Evolutionary conservation across 805 yeast species (phyloP), one percentile per base, ranked within the genome.

Genomic region (Candida bentonensis): DNA sequence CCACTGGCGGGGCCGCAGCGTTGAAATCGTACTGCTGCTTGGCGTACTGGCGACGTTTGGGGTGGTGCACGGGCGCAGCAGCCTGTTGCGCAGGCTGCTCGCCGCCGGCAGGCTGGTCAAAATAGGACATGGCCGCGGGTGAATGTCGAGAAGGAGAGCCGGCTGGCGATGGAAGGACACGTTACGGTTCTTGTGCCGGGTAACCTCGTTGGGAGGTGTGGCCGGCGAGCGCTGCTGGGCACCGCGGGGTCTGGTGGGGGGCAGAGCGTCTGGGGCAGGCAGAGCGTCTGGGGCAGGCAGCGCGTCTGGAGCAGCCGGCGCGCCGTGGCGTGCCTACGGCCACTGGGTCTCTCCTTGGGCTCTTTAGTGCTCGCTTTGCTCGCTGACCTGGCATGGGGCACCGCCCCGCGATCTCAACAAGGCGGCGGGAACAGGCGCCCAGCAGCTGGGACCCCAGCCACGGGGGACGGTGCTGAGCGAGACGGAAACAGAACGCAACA

Each of bases 1-100:
- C 56, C 23, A 54, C 56, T 11, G 57, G 54, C n/a, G 55, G 54
- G 7, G 52, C 55, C 41, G 50, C 51, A 25, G 52, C 60, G 41
- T 53, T 55, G 46, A 60, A 64, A 41, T 60, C 59, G 52, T 62
- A 65, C 60, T 69, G 76, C 50, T 67, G 70, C 50, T 64, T 61
- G 39, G 78, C 74, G 51, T 73, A 73, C 41, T 63, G 67, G 49
- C 78, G 68, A 50, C 72, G 66, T 54, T 56, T 68, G 39, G 58
- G 58, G 47, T 63, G 68, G 22, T 15, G 21, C 9, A 17, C 39
- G 7, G n/a, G 9, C 5, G 40, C 22, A 21, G 22, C 22, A 7
- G 36, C 36, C 20, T 13, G 36, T 30, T 13, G 36, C 7, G 13
- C 40, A 15, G 39, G 39, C 9, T 13, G 15, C 15, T 15, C 7